Evolutionary conservation across 768 basidiomycete species (phyloP), one percentile per base, ranked within the genome.

Genomic region (Tephrocybe rancida): DNA sequence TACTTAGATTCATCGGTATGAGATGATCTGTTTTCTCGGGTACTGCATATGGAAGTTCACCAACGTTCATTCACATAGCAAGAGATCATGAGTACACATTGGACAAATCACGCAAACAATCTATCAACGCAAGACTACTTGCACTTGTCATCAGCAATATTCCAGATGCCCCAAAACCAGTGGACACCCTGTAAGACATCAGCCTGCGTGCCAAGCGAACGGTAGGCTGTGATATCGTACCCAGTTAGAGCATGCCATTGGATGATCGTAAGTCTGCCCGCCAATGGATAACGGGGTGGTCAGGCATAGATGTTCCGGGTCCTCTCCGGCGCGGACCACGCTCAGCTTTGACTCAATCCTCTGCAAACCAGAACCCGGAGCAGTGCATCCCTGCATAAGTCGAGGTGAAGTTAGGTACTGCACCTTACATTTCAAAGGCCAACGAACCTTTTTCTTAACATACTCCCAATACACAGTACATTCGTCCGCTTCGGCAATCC

Each of bases 151-250:
- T 54, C 57, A 7, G 52, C 48, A 11, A 58, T 16, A 25, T 58
- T 38, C 57, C 57, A 58, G 9, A 58, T 54, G 13, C 53, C 57
- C 57, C 57, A 58, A 14, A 37, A 51, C 16, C 57, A 52, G 30
- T 54, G 14, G 10, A 5, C 5, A 5, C 49, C 39, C 57, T 58
- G 4, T 19, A 13, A 10, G 24, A 16, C 22, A 13, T 21, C 5
- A 8, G 22, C 19, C 13, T 32, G 13, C 6, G 30, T n/a, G 13
- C 6, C 6, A 6, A 32, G 30, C 13, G 30, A 16, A 37, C 16
- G n/a, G 13, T 9, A 19, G 32, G 9, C 38, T 19, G 2, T 9
- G 26, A 25, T 3, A n/a, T 29, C 54, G 11, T 38, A 57, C 56
- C 52, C 52, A 59, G 30, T 59, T 2, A 25, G 58, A 50, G n/a